phyloP scores from a whole-genome alignment of 345 rosid genomes.

The Bruguiera sexangula region DNA sequence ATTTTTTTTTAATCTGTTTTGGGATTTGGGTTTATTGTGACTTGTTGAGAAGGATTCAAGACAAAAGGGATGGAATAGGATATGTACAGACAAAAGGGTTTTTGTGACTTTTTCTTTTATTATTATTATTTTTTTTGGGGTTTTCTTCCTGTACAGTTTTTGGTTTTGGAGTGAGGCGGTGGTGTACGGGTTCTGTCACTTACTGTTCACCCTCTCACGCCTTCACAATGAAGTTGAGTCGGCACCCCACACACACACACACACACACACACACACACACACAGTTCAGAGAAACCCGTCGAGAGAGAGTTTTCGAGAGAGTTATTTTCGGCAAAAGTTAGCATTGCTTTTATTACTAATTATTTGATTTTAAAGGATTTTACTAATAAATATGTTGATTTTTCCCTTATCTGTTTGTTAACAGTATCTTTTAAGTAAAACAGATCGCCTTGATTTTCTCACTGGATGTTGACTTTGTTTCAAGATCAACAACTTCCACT shows the following conservation, averaged over 20 bases:
- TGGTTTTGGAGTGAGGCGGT: neutral
- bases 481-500: neutral
- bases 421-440: conserved; percentile 14
- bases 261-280: conserved; percentile 4
- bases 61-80: neutral
- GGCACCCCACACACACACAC: conserved; percentile 20
- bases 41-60: too few relatives aligned
- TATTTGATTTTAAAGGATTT: neutral
- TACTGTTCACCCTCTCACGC: conserved; percentile 33
- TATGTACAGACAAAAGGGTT: neutral
- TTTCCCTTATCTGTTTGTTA: conserved; percentile 3
- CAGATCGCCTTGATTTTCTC: conserved; percentile 20
- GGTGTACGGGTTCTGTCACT: conserved; percentile 25
- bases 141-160: neutral
- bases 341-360: neutral
- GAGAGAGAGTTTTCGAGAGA: neutral
- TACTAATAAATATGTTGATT: neutral
- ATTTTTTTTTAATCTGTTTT: too few relatives aligned
- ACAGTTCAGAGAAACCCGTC: neutral
- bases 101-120: neutral
- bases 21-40: conserved; percentile 7
- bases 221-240: conserved; percentile 36
- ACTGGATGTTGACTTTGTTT: conserved; percentile 9
- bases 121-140: neutral
- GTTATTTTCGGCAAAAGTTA: neutral